These are phyloP conservation scores for Tylopilus sp. DNA, from an alignment of 1,284 basidiomycete genomes.

Conservation along the genomic window DNA sequence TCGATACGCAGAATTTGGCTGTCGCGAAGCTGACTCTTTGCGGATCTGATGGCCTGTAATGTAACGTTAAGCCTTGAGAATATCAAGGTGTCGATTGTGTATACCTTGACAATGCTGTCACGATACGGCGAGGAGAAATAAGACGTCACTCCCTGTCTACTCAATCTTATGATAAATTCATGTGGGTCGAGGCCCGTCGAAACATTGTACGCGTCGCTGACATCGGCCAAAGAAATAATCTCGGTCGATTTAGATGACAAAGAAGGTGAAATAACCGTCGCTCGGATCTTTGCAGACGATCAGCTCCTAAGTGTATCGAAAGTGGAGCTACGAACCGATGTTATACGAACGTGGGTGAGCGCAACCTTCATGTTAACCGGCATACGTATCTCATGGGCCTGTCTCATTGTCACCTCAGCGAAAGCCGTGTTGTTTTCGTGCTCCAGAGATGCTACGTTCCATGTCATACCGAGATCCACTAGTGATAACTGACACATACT, in stretches of 20 bases:
- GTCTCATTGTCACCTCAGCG: conserved; percentile 59
- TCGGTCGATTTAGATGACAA: conserved; percentile 74
- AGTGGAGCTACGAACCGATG: conserved; percentile 46
- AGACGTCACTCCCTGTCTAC: conserved; percentile 62
- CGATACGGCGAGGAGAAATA: conserved; percentile 68
- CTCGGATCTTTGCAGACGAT: conserved; percentile 49
- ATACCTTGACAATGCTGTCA: conserved; percentile 73
- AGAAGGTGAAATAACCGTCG: conserved; percentile 57
- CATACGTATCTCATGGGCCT: conserved; percentile 55
- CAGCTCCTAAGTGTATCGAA: conserved; percentile 3
- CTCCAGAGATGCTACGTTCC: conserved; percentile 51
- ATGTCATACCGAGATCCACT: conserved; percentile 9
- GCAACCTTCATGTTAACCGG: conserved; percentile 64
- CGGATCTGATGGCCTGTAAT: conserved; percentile 57
- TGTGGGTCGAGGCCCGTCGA: conserved; percentile 69
- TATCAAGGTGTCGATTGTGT: not conserved
- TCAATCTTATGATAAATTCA: conserved; percentile 78
- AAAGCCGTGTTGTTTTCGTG: conserved; percentile 52
- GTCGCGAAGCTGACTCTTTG: conserved; percentile 65
- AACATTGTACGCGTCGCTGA: conserved; percentile 83
- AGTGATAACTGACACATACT: conserved; percentile 38
- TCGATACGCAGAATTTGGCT: conserved; percentile 56
- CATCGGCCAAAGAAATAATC: conserved; percentile 71
- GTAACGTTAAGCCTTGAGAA: conserved; percentile 1
- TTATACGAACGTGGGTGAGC: conserved; percentile 62